Base-by-base conservation (phyloP, 257 asterid species). In the Apocynum venetum region DNA sequence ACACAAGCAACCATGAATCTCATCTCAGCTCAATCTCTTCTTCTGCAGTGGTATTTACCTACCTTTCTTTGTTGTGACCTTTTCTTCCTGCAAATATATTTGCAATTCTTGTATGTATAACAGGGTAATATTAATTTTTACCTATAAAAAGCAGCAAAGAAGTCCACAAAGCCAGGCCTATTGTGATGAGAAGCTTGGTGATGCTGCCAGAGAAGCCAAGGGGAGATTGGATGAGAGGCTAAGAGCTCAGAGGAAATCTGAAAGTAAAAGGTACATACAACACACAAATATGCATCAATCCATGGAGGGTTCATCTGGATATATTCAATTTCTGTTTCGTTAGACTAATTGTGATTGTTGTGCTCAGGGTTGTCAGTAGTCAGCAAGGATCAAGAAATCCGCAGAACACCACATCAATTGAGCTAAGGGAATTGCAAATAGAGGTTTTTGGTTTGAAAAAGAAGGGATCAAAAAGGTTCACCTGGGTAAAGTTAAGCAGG, bases 141-240 rank as follows among this genome's bases (percentile, higher is more conserved):
- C 41, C 15, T 47, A 1, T 36, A 8, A 31, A 8, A 52, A 80
- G 74, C 86, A 79, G 87, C 83, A 76, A 48, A 87, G 89, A 57
- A 74, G 78, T 55, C 60, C 83, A 60, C 40, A n/a, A 43, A 77
- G 56, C 56, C 82, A 76, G 76, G 82, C 75, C 14, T 65, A 80
- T 48, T 60, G 64, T 59, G 84, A 83, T 81, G 77, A 74, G 69
- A 85, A 80, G 78, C 82, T 82, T 10, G 83, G 74, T 35, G 81
- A 77, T 57, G 83, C 77, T 48, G 87, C 79, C 5, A 82, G 83
- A 82, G 90, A 87, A 82, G 90, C 90, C 74, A 85, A 89, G 80
- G 85, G 83, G 73, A 91, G 96, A 80, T 81, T 91, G 78, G 96
- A 91, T 78, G 85, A 80, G 78, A 89, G 86, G 81, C 81, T 91